phyloP scores from a whole-genome alignment of 1,284 basidiomycete genomes.

The Heterobasidion irregulare region DNA sequence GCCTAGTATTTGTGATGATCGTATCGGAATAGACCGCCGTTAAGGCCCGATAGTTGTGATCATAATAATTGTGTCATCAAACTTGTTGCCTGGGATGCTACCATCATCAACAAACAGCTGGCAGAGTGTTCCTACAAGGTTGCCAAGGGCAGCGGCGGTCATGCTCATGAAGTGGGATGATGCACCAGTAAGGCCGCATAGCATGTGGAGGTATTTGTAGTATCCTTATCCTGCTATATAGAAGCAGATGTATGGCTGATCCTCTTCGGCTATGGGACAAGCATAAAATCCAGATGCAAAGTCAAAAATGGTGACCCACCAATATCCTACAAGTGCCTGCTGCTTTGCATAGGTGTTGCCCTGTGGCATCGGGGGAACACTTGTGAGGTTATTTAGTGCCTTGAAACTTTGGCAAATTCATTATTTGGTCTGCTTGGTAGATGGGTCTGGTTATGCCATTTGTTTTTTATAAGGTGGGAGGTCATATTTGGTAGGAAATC shows the following conservation, averaged over 20 bases:
- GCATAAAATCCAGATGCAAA: slow-evolving; percentile 31
- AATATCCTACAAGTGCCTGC: slow-evolving; percentile 20
- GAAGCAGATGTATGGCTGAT: slow-evolving; percentile 26
- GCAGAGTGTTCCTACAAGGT: background rate
- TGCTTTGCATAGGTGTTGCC: slow-evolving; percentile 28
- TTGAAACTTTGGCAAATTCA: slow-evolving; percentile 27
- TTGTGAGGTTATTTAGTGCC: slow-evolving; percentile 24
- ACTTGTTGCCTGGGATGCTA: background rate
- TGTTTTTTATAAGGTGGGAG: slow-evolving; percentile 8
- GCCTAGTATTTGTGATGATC: too few species aligned
- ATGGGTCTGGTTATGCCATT: background rate
- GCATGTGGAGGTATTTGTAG: slow-evolving; percentile 27
- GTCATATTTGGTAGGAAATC: slow-evolving; percentile 9
- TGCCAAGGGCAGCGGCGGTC: slow-evolving; percentile 11
- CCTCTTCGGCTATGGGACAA: slow-evolving; percentile 16
- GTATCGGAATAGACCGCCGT: too few species aligned
- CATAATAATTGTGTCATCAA: too few species aligned
- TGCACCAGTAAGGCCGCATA: slow-evolving; percentile 32
- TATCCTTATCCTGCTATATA: slow-evolving; percentile 31
- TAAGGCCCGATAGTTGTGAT: too few species aligned
- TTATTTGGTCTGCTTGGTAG: slow-evolving; percentile 18
- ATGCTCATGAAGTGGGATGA: slow-evolving; percentile 28
- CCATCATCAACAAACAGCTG: background rate
- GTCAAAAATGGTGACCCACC: slow-evolving; percentile 23
- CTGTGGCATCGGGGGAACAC: slow-evolving; percentile 25